Evolutionary conservation across 345 rosid genomes (phyloP).

Genomic region (Melaleuca quinquenervia): DNA sequence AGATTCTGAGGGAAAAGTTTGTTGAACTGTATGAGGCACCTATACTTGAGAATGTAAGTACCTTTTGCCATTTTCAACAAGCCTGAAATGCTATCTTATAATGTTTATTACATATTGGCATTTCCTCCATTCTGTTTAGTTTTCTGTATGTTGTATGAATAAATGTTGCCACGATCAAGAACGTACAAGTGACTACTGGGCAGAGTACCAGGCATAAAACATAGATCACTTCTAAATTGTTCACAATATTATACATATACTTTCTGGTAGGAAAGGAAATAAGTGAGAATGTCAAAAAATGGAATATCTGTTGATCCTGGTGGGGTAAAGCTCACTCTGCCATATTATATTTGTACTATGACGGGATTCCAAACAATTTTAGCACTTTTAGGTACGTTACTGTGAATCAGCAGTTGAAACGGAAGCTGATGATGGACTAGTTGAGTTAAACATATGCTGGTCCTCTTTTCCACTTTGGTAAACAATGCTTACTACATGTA

Average conservation of each 20-base stretch:
- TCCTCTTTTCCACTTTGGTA: neutral
- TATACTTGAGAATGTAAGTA: constrained; percentile 76
- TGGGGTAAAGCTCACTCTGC: neutral
- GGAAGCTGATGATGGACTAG: neutral
- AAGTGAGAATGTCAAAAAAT: neutral
- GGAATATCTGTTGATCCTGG: neutral
- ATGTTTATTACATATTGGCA: neutral
- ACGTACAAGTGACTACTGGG: neutral
- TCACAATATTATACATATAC: neutral
- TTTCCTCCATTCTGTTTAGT: neutral
- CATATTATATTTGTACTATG: neutral
- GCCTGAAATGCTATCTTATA: neutral
- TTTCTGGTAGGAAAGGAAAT: neutral
- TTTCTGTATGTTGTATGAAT: neutral
- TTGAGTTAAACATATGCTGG: neutral
- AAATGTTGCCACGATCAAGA: neutral
- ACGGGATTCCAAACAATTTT: neutral
- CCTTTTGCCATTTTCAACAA: neutral
- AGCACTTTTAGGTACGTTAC: neutral
- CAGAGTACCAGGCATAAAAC: neutral
- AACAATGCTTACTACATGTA: neutral
- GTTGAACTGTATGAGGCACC: constrained; percentile 86
- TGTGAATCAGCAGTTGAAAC: neutral
- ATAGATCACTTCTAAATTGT: neutral
- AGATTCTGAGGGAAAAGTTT: constrained; percentile 82